Evolutionary conservation across 805 yeast genomes (phyloP).

Genomic region (Nakazawaea peltata): DNA sequence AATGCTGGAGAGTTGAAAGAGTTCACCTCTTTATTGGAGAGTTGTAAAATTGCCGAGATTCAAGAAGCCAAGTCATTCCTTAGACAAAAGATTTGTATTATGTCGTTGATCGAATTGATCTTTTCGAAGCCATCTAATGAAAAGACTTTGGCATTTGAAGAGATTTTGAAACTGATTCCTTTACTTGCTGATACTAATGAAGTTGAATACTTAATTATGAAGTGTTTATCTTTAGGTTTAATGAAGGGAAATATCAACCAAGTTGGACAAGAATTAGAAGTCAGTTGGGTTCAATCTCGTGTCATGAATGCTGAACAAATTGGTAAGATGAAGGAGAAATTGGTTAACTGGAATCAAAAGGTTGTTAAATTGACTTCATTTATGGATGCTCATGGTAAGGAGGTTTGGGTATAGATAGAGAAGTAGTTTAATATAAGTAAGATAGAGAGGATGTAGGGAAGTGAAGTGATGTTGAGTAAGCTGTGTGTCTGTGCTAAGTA

Average conservation of each 20-base stretch:
- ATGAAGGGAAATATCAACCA: conserved; percentile 90
- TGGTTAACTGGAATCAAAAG: conserved; percentile 70
- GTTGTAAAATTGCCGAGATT: conserved; percentile 39
- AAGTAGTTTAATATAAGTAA: not conserved
- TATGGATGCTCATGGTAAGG: conserved; percentile 54
- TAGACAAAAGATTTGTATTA: conserved; percentile 84
- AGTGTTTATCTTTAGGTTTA: conserved; percentile 77
- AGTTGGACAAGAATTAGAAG: conserved; percentile 65
- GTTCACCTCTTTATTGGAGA: conserved; percentile 28
- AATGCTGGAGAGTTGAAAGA: conserved; percentile 69
- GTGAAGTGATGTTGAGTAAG: not conserved
- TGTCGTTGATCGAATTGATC: conserved; percentile 84
- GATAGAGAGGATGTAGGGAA: not conserved
- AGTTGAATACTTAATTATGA: conserved; percentile 88
- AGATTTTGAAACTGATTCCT: conserved; percentile 63
- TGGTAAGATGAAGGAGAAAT: conserved; percentile 61
- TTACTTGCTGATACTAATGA: conserved; percentile 52
- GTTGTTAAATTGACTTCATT: conserved; percentile 59
- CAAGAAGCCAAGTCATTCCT: conserved; percentile 55
- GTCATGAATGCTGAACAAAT: conserved; percentile 81
- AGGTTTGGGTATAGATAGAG: conserved; percentile 45
- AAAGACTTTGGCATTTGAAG: conserved; percentile 64
- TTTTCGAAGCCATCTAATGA: conserved; percentile 68
- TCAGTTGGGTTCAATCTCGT: conserved; percentile 95
- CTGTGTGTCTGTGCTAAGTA: too few species aligned